Base-by-base conservation (phyloP, 768 basidiomycete species). In the Phlebiopsis gigantea region DNA sequence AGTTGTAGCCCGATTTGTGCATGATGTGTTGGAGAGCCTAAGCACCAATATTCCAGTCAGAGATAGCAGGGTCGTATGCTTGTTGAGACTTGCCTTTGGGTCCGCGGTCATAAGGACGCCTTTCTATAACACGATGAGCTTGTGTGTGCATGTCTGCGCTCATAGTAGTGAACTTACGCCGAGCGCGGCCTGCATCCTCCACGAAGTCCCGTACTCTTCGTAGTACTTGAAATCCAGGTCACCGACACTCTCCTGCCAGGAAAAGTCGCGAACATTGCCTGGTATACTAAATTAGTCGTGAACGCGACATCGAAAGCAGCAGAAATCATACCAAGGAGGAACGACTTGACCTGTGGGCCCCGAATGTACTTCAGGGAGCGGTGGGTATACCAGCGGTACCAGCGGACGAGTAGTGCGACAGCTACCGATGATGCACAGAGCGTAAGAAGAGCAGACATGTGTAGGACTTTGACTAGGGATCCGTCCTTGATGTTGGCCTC, bases 141-240 rank as follows among this genome's bases (percentile, higher is more conserved):
- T 30, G 4, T 12, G 26, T 30, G n/a, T 19, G 9, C 28, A 12
- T 19, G 3, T 19, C 6, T 7, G 25, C 6, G 9, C n/a, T n/a
- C n/a, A 48, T 7, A 17, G 46, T 5, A 5, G 34, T 15, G 10
- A 12, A 39, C 65, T 54, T 56, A 66, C 65, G 9, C 65, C 65
- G 1, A 66, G 46, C 14, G 53, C 29, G 12, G 59, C 61, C 15
- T 43, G 30, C 24, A 62, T 56, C 28, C 59, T 59, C 60, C 64
- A 68, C 10, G 64, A 66, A 9, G 54, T 52, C 9, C 71, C 71
- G n/a, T 67, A 72, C 50, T 63, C 59, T 12, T 57, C 57, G 43
- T 59, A 59, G 66, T 69, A 72, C 22, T 56, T 28, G 49, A 67
- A 67, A 21, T 69, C 68, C 6, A 66, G 46, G 46, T 72, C 71